Evolutionary conservation across 371 early-diverging fungal species (phyloP), one percentile per base, ranked within the genome.

Genomic region (Mortierella sp.): DNA sequence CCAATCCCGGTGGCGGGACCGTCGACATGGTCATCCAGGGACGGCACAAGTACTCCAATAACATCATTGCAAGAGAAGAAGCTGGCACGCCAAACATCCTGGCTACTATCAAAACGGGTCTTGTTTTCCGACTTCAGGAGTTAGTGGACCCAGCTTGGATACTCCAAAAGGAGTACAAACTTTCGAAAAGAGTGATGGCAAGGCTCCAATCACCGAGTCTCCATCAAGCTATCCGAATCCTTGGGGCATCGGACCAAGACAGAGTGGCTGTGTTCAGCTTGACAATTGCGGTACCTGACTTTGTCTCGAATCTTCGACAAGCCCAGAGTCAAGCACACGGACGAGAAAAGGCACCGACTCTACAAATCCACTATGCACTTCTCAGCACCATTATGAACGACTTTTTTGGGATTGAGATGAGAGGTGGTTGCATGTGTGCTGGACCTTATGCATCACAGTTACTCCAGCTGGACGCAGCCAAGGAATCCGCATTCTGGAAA

Each of bases 331-430:
- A n/a, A n/a, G n/a, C n/a, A n/a, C n/a, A n/a, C n/a, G n/a, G n/a
- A n/a, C n/a, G n/a, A n/a, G n/a, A n/a, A n/a, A 50, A 43, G 2
- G 23, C 27, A 54, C 43, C 30, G 11, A 55, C 61, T 11, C 26
- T 72, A 24, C 72, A 64, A 61, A 65, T 72, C 34, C 72, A 72
- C 9, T 60, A 65, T 51, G 64, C 57, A 4, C 48, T 72, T n/a
- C 37, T 72, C 46, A 72, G 72, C 53, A 65, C 66, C 41, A 60
- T 66, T 27, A 72, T 72, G 72, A 72, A 65, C 31, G 72, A 66
- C 34, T 72, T 72, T 28, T 72, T 72, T 49, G 72, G 66, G 17
- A 26, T 72, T 28, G 66, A 72, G 58, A 72, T 72, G 72, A n/a
- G 66, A 23, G 66, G 72, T 14, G 72, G 66, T 6, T 61, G 72